These are phyloP conservation scores for Apophysomyces variabilis DNA, from an alignment of 371 early-diverging fungal species.

Conservation along the genomic window DNA sequence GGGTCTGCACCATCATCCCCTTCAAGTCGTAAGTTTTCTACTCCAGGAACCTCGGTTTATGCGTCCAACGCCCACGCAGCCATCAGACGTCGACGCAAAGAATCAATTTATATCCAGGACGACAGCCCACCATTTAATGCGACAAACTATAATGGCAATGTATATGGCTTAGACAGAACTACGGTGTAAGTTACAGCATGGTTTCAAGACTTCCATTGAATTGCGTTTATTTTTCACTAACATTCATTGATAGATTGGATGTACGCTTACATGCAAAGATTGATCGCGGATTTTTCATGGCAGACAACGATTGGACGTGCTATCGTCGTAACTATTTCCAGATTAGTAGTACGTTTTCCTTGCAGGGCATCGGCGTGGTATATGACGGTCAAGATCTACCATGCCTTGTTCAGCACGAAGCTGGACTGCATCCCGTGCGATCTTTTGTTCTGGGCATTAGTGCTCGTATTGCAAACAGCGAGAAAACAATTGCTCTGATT, in stretches of 20 bases:
- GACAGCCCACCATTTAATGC: constrained; percentile 67
- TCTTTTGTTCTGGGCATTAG: constrained; percentile 75
- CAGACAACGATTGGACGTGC: constrained; percentile 90
- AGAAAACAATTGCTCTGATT: constrained; percentile 79
- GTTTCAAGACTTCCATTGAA: not conserved
- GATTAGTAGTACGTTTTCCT: constrained; percentile 76
- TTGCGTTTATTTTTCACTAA: not conserved
- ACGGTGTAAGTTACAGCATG: constrained; percentile 49
- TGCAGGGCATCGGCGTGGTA: constrained; percentile 48
- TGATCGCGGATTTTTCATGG: constrained; percentile 83
- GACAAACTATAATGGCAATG: constrained; percentile 64
- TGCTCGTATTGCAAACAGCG: constrained; percentile 76
- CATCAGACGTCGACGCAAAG: constrained; percentile 17
- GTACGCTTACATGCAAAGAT: constrained; percentile 65
- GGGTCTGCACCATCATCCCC: constrained; percentile 5
- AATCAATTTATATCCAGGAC: constrained; percentile 28
- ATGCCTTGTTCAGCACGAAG: constrained; percentile 60
- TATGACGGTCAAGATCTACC: constrained; percentile 57
- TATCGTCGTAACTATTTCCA: constrained; percentile 96
- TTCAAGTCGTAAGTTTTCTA: not conserved
- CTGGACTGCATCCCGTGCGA: constrained; percentile 55
- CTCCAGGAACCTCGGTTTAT: constrained; percentile 15
- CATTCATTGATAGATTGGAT: constrained; percentile 20
- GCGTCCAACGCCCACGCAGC: constrained; percentile 16
- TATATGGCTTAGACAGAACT: constrained; percentile 65